A percentile compares a stretch with the other conserved stretches of the same genome.
These are phyloP conservation scores for Nicotiana otophora DNA, from an alignment of 257 asterid species.

Conservation along the genomic window DNA sequence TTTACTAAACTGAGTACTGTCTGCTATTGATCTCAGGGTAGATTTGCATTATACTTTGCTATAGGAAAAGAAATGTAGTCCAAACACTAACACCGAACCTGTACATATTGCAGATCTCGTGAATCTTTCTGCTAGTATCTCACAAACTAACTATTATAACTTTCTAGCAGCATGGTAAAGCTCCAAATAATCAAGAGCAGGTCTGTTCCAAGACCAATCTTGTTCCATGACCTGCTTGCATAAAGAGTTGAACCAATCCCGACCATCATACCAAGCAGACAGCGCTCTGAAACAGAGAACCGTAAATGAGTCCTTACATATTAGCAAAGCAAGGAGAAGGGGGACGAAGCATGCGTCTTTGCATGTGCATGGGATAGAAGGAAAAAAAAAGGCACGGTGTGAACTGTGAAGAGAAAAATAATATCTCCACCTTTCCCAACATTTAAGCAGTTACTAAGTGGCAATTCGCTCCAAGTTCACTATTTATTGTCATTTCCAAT, in stretches of 20 bases:
- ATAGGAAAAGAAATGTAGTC: not conserved
- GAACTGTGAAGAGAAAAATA: not conserved
- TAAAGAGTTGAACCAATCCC: constrained; percentile 77
- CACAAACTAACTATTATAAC: constrained; percentile 19
- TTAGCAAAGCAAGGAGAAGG: not conserved
- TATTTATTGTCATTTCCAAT: not conserved
- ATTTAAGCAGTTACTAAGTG: not conserved
- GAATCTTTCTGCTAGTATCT: not conserved
- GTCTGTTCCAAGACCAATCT: constrained; percentile 99
- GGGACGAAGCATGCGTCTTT: not conserved
- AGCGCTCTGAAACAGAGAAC: constrained; percentile 54
- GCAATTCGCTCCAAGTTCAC: not conserved
- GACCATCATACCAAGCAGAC: constrained; percentile 73
- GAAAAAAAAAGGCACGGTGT: not conserved
- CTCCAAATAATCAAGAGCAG: constrained; percentile 98
- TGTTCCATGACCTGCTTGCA: constrained; percentile 95
- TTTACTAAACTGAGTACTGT: not conserved
- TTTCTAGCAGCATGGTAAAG: constrained; percentile 90
- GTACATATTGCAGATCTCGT: constrained; percentile 25
- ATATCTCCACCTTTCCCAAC: not conserved
- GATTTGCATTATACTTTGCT: not conserved
- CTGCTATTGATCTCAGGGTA: not conserved
- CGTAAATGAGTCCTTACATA: not conserved
- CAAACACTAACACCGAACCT: constrained; percentile 29
- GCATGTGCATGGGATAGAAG: not conserved